Conservation (phyloP, 2,329 filamentous ascomycete species). For the Aspergillus bombycis region DNA sequence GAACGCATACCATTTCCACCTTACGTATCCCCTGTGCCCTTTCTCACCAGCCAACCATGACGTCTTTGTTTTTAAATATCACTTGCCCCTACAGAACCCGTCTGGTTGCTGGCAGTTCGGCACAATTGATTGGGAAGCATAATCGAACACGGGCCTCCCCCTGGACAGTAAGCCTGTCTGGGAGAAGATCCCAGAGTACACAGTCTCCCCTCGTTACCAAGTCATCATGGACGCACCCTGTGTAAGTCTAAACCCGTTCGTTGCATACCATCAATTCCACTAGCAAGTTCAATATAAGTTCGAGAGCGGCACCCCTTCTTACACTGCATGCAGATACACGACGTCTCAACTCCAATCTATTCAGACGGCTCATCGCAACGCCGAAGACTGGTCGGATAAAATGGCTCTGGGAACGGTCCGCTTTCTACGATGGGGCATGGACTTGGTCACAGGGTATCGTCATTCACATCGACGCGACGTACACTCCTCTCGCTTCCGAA, state of each 20-base stretch:
- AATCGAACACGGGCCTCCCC: not conserved
- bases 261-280: not conserved
- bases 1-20: not conserved
- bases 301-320: not conserved
- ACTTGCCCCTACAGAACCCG: not conserved
- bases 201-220: not conserved
- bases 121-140: not conserved
- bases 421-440: constrained; percentile 76
- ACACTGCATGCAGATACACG: constrained; percentile 68
- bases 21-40: not conserved
- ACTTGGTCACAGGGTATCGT: constrained; percentile 77
- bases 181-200: not conserved
- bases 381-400: constrained; percentile 74
- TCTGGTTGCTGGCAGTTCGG: not conserved
- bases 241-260: not conserved
- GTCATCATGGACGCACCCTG: not conserved
- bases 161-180: fast-evolving
- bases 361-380: constrained; percentile 69
- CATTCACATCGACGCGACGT: constrained; percentile 62
- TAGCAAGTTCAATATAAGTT: not conserved
- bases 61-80: not conserved
- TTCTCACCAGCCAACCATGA: not conserved
- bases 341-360: constrained; percentile 58
- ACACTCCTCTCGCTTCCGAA: constrained; percentile 59
- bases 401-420: constrained; percentile 77